These are phyloP conservation scores for Colletotrichum australisinense DNA, from an alignment of 2,329 filamentous ascomycete species.

Conservation along the genomic window DNA sequence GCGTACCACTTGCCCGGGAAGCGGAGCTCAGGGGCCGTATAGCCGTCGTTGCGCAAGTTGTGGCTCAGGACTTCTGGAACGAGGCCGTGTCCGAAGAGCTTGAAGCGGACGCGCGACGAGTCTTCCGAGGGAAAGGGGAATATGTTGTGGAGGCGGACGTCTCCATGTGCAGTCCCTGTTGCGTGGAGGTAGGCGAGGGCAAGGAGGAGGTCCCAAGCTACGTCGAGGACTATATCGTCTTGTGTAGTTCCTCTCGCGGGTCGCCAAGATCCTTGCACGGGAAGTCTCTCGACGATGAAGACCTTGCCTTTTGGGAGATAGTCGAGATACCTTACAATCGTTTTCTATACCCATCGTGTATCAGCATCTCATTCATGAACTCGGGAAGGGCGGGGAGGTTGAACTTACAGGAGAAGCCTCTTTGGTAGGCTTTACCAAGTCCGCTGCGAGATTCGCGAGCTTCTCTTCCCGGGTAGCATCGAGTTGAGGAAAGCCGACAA, in stretches of 20 bases:
- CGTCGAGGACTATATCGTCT: slow-evolving; percentile 5
- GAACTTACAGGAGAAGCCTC: not conserved
- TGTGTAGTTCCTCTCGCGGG: not conserved
- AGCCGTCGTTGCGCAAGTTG: not conserved
- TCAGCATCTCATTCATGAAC: not conserved
- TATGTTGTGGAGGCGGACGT: slow-evolving; percentile 8
- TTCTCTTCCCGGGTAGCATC: not conserved
- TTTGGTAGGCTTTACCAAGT: not conserved
- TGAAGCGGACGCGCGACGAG: not conserved
- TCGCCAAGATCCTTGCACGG: not conserved
- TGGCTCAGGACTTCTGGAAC: slow-evolving; percentile 5
- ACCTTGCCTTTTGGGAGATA: not conserved
- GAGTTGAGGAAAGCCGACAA: not conserved
- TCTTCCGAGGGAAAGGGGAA: not conserved
- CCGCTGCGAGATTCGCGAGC: not conserved
- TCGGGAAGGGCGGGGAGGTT: not conserved
- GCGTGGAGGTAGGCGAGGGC: slow-evolving; percentile 20
- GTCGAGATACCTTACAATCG: slow-evolving; percentile 13
- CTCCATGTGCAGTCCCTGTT: slow-evolving; percentile 16
- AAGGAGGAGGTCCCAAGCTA: slow-evolving; percentile 16
- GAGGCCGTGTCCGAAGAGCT: slow-evolving; percentile 27
- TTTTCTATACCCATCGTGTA: not conserved
- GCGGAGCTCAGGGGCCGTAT: slow-evolving; percentile 17
- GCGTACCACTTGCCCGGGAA: not conserved
- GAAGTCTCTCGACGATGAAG: not conserved